Conservation (phyloP, 257 asterid species). For the Datura wrightii region DNA sequence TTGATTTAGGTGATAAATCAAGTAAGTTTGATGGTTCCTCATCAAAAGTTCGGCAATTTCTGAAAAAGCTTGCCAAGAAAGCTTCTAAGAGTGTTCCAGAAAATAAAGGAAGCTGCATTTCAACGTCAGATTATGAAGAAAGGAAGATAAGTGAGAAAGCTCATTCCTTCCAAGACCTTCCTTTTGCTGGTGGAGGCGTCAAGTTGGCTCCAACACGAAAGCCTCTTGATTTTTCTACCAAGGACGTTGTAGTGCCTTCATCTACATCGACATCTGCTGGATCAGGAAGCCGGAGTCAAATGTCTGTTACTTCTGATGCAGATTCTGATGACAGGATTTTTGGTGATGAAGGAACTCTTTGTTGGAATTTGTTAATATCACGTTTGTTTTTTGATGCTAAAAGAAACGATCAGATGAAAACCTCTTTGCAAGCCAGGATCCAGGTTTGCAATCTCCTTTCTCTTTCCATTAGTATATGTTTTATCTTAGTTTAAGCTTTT, state of each 20-base stretch:
- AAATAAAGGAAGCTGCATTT: conserved; percentile 50
- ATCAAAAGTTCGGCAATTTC: conserved; percentile 87
- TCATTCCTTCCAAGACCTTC: conserved; percentile 57
- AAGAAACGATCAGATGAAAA: conserved; percentile 59
- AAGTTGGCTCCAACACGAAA: conserved; percentile 53
- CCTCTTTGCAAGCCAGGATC: conserved; percentile 61
- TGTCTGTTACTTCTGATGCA: conserved; percentile 53
- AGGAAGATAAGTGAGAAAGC: conserved; percentile 56
- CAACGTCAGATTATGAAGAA: conserved; percentile 59
- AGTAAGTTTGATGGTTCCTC: conserved; percentile 76
- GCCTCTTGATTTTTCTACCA: conserved; percentile 44
- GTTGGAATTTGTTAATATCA: conserved; percentile 77
- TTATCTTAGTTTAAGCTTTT: conserved; percentile 17
- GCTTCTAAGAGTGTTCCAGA: conserved; percentile 71
- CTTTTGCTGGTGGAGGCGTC: conserved; percentile 43
- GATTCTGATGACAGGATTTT: conserved; percentile 58
- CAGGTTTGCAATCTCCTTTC: conserved; percentile 66
- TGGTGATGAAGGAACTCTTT: conserved; percentile 78
- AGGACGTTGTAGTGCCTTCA: conserved; percentile 51
- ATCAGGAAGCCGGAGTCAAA: conserved; percentile 52
- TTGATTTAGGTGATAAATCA: conserved; percentile 64
- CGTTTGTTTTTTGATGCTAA: conserved; percentile 90
- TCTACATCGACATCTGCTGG: conserved; percentile 49
- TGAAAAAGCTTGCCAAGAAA: conserved; percentile 78
- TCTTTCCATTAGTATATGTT: neutral